Percentiles rank a stretch among this genome's conserved stretches.
phyloP scores from a whole-genome alignment of 306 rosid genomes.

The Begonia loranthoides region DNA sequence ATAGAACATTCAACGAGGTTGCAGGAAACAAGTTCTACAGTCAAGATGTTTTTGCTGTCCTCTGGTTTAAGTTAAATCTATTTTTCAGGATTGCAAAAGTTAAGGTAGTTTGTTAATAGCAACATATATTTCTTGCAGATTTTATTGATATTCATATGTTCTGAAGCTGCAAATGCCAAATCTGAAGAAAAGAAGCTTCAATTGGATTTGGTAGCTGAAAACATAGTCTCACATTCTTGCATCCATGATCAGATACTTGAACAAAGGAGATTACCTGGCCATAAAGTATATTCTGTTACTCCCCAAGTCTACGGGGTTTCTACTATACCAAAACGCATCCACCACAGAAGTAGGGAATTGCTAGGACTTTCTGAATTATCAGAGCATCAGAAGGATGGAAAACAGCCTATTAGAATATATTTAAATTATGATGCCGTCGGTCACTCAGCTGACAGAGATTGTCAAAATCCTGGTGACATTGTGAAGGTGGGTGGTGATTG shows the following conservation, averaged over 20 bases:
- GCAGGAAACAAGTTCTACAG: no score
- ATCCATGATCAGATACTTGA: constrained; percentile 91
- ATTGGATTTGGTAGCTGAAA: constrained; percentile 30
- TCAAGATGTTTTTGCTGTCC: constrained; percentile 1
- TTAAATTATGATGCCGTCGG: constrained; percentile 97
- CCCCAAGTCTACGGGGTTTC: constrained; percentile 63
- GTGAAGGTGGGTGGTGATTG: constrained; percentile 55
- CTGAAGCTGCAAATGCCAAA: constrained; percentile 35
- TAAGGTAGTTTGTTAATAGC: no score
- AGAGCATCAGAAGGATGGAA: constrained; percentile 38
- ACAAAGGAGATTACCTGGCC: constrained; percentile 84
- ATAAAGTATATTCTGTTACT: constrained; percentile 72
- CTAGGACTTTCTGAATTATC: constrained; percentile 40
- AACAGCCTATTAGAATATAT: constrained; percentile 81
- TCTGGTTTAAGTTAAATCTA: constrained; percentile 15
- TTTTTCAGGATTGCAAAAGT: background rate
- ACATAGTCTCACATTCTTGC: constrained; percentile 77
- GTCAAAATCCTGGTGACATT: constrained; percentile 59
- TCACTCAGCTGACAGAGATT: constrained; percentile 87
- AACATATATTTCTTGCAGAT: constrained; percentile 29
- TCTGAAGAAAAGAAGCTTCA: constrained; percentile 25
- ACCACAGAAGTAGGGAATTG: constrained; percentile 61
- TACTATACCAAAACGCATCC: constrained; percentile 31
- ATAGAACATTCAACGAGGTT: no score
- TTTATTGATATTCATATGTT: constrained; percentile 39